phyloP scores from a whole-genome alignment of 306 rosid species.

The Castanopsis chinensis region DNA sequence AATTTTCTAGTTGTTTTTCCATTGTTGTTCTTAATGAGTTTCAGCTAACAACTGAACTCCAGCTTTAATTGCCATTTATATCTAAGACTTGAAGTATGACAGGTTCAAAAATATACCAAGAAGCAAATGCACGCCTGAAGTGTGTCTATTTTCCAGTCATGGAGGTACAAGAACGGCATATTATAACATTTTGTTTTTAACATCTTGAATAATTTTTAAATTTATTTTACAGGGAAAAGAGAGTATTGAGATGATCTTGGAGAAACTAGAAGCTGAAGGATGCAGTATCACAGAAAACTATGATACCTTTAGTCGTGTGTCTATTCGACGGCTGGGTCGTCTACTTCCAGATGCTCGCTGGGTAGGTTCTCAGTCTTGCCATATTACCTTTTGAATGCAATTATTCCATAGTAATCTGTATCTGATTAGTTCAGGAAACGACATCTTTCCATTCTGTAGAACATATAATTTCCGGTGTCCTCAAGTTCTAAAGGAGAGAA shows the following conservation, averaged over 20 bases:
- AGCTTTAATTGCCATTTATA: slow-evolving; percentile 4
- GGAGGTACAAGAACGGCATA: slow-evolving; percentile 34
- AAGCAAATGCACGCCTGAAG: slow-evolving; percentile 62
- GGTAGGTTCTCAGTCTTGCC: slow-evolving; percentile 36
- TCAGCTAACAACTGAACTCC: slow-evolving; percentile 1
- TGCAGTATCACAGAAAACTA: slow-evolving; percentile 28
- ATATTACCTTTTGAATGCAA: neutral
- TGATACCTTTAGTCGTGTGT: slow-evolving; percentile 50
- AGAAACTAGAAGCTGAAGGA: slow-evolving; percentile 35
- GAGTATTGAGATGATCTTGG: slow-evolving; percentile 49
- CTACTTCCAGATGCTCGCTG: slow-evolving; percentile 70
- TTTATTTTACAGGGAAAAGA: slow-evolving; percentile 49
- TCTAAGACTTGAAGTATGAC: slow-evolving; percentile 10
- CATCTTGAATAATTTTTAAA: neutral
- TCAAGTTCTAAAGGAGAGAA: no score
- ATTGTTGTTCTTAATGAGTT: neutral
- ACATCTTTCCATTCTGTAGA: neutral
- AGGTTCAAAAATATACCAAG: slow-evolving; percentile 34
- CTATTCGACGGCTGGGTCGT: slow-evolving; percentile 71
- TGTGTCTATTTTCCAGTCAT: slow-evolving; percentile 51
- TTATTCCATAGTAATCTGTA: neutral
- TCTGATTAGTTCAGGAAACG: neutral
- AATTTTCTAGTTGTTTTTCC: neutral
- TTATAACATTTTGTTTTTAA: neutral
- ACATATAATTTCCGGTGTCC: neutral